Evolutionary conservation across 2,329 filamentous ascomycete genomes (phyloP), one percentile per base, ranked within the genome.

Genomic region (Fusarium sp.): DNA sequence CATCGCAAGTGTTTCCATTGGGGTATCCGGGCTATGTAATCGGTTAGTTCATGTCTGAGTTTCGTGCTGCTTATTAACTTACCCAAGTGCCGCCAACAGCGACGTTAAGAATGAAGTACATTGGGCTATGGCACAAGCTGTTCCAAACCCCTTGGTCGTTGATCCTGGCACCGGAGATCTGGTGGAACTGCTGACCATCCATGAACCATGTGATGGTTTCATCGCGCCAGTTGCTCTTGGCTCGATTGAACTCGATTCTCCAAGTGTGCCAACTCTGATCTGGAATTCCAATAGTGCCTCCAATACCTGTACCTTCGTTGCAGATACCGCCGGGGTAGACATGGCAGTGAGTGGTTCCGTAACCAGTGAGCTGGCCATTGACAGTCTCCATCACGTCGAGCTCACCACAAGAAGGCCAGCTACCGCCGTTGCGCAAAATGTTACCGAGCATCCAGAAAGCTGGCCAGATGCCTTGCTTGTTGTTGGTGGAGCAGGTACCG

Each of bases 21-120:
- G 85, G 84, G 12, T 77, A 58, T 28, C 84, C 84, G 23, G 84
- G 84, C 83, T 83, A 41, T 2, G 4, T 44, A 58, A 10, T 13
- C 1, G 1, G 40, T 74, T 16, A 73, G 67, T 12, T 4, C 4
- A 15, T 12, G 1, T 1, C 3, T 23, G 0, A 1, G 0, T 5
- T 18, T 1, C 0, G 4, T 2, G 0, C 16, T 2, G 2, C 0
- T 16, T 1, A 1, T 31, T 2, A 42, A 80, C 83, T 76, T 77
- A 83, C 84, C 82, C 76, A 82, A 65, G 80, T 76, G 8, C 84
- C 84, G 4, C 84, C 84, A 30, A 87, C 82, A 30, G 85, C 85
- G 4, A 87, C 77, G 61, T 87, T 86, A 56, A 87, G 74, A 47
- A 87, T 81, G 51, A 87, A 75, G 66, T 83, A 85, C 71, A 85